Base-by-base conservation (phyloP, 345 rosid genomes). In the Hypericum androsaemum region DNA sequence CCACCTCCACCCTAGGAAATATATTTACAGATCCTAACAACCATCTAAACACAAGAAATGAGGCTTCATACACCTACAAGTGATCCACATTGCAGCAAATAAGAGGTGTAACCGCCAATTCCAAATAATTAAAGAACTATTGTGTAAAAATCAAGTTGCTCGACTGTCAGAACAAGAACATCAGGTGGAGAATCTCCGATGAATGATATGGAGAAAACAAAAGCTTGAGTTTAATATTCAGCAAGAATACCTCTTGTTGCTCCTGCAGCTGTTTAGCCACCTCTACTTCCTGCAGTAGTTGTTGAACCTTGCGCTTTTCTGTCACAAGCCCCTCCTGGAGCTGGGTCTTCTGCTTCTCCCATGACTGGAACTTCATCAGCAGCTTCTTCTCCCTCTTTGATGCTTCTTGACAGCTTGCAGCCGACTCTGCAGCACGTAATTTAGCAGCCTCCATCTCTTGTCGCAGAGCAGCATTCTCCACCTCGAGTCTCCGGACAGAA, bases 311-410 rank as follows among this genome's bases (percentile, higher is more conserved):
- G 52, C 68, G 69, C 48, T 73, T 82, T 62, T 80, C 88, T 39
- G 72, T 61, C 58, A 64, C 71, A 17, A 82, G 80, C 73, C 86
- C 98, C 60, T 86, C 96, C 67, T 73, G 89, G 52, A 90, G 64
- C 61, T 72, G 60, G 28, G 53, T 40, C 65, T 79, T 90, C 65
- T 84, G 87, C 73, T 78, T 79, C 60, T 87, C 95, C 95, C 87
- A 79, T 8, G 94, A 80, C 64, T 81, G 98, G 61, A 58, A 62
- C 67, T 77, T 75, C 74, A 69, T 70, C 64, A 63, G 62, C 7
- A 80, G 73, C 58, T 60, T 84, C 76, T 80, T 82, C 77, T 80
- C 89, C 74, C 89, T 87, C 69, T 80, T 77, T n/a, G 75, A 77
- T 15, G 71, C 95, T 62, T 87, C 86, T 56, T 64, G 76, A 59